Evolutionary conservation across 1,284 basidiomycete species (phyloP).

Genomic region (Apiotrichum veenhuisii): DNA sequence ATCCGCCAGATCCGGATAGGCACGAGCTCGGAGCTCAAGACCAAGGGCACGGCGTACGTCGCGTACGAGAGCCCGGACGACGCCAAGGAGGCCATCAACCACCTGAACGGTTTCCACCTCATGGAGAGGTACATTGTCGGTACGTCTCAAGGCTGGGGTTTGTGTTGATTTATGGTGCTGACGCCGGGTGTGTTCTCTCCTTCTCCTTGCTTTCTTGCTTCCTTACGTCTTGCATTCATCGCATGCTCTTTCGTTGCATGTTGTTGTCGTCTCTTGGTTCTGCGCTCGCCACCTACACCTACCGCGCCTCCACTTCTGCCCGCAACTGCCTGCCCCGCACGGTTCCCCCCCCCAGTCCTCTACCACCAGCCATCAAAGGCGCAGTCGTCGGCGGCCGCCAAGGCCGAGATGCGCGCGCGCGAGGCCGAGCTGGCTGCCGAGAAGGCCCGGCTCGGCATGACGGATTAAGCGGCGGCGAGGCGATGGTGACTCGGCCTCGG

Average conservation of each 20-base stretch:
- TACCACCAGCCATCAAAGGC: conserved; percentile 97
- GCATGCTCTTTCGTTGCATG: no score
- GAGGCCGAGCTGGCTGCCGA: conserved; percentile 85
- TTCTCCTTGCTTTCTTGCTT: no score
- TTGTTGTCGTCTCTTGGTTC: background rate
- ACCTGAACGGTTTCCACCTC: conserved; percentile 95
- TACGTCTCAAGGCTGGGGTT: conserved; percentile 31
- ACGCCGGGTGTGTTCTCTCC: conserved; percentile 1
- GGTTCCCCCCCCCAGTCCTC: conserved; percentile 58
- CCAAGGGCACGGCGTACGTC: conserved; percentile 93
- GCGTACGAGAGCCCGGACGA: conserved; percentile 55
- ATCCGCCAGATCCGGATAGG: conserved; percentile 94
- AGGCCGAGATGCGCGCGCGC: conserved; percentile 83
- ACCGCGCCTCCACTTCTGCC: no score
- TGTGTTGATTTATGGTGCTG: background rate
- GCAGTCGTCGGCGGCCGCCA: conserved; percentile 76
- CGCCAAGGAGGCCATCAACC: conserved; percentile 93
- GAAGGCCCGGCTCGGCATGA: conserved; percentile 64
- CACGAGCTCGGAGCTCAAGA: conserved; percentile 71
- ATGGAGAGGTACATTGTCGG: conserved; percentile 94
- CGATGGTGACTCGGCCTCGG: no score
- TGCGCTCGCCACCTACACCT: background rate
- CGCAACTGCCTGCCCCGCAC: background rate
- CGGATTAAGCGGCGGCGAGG: conserved; percentile 15
- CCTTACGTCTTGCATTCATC: no score